Conservation (phyloP, 2,329 filamentous ascomycete species). For the Fusarium euwallaceae region DNA sequence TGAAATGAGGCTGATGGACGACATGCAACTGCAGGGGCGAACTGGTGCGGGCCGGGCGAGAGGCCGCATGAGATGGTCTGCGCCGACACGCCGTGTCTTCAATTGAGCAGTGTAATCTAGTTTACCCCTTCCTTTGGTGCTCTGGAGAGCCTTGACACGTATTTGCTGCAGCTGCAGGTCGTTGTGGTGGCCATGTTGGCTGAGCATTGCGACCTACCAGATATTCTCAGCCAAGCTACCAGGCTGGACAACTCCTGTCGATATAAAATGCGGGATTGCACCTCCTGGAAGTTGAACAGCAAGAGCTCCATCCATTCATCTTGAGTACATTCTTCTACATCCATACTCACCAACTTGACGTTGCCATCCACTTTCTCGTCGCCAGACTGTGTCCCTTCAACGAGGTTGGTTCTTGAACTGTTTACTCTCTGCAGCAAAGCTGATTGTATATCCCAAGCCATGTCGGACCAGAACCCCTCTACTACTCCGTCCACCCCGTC, state of each 20-base stretch:
- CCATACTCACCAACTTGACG: not conserved
- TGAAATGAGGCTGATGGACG: not conserved
- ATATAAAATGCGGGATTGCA: not conserved
- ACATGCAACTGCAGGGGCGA: not conserved
- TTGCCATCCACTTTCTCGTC: not conserved
- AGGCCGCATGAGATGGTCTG: not conserved
- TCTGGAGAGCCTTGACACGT: slow-evolving; percentile 1
- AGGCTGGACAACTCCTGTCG: not conserved
- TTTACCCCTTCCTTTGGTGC: not conserved
- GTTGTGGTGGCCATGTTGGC: slow-evolving; percentile 1
- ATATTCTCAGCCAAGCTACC: not conserved
- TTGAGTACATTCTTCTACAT: not conserved
- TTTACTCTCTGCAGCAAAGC: too few relatives aligned
- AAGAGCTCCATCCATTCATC: not conserved
- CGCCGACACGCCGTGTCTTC: not conserved
- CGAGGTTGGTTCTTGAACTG: too few relatives aligned
- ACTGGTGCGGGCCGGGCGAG: not conserved
- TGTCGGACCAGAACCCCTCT: not conserved
- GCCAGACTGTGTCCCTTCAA: not conserved
- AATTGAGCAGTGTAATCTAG: not conserved
- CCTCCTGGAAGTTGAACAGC: not conserved
- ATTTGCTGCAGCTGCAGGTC: not conserved
- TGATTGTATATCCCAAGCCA: not conserved
- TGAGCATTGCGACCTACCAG: not conserved
- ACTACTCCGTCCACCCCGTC: not conserved